These are phyloP conservation scores for Circinella umbellata DNA, from an alignment of 371 early-diverging fungal genomes.

Conservation along the genomic window DNA sequence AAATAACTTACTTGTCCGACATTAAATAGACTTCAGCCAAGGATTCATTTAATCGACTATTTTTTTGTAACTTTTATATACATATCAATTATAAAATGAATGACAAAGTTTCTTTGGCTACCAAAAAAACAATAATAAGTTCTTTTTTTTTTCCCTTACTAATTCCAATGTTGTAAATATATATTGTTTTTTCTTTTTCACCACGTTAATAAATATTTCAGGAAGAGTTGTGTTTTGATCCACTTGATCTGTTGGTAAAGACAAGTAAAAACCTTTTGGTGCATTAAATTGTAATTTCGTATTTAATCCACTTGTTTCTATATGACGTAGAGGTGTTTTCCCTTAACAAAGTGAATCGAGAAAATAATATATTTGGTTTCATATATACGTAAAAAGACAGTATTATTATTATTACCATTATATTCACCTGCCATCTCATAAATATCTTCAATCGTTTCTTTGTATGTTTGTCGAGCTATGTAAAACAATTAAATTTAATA, in stretches of 20 bases:
- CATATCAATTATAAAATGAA: too few species aligned
- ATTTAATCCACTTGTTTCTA: slow-evolving; percentile 50
- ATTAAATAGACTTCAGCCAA: slow-evolving; percentile 85
- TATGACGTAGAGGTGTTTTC: too few species aligned
- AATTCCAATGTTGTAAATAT: slow-evolving; percentile 82
- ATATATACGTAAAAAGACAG: not conserved
- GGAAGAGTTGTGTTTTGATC: slow-evolving; percentile 41
- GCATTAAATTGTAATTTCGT: slow-evolving; percentile 73
- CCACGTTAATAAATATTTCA: slow-evolving; percentile 60
- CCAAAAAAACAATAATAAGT: too few species aligned
- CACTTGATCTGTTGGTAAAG: slow-evolving; percentile 44
- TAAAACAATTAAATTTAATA: not conserved
- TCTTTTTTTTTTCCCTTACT: slow-evolving; percentile 35
- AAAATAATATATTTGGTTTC: not conserved
- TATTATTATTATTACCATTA: slow-evolving; percentile 38
- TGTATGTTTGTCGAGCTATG: slow-evolving; percentile 79
- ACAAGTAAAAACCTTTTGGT: slow-evolving; percentile 67
- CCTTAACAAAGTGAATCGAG: too few species aligned
- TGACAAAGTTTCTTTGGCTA: too few species aligned
- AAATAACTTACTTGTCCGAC: slow-evolving; percentile 69
- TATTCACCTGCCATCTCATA: slow-evolving; percentile 73
- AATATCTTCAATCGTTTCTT: slow-evolving; percentile 84
- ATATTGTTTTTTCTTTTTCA: slow-evolving; percentile 63
- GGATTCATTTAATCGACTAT: slow-evolving; percentile 79
- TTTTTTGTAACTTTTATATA: slow-evolving; percentile 46